Percentiles rank a stretch among this genome's conserved stretches.
Conservation (phyloP, 2,329 filamentous ascomycete species). For the Podosphaera fusca region DNA sequence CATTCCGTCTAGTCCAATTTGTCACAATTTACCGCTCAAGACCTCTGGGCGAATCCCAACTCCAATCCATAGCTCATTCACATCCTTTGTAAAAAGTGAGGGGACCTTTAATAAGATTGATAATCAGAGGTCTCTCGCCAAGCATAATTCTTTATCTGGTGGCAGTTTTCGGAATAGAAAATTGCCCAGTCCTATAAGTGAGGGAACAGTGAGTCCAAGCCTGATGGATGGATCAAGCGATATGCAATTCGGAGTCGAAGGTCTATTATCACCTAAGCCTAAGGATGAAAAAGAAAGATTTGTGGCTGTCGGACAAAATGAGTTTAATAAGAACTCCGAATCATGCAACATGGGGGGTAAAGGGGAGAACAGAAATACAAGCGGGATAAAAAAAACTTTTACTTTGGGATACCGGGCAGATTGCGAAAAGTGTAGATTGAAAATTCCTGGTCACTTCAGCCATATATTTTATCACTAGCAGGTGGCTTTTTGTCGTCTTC, state of each 20-base stretch:
- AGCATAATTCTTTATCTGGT: conserved; percentile 4
- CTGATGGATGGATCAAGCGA: conserved; percentile 12
- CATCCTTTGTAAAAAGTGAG: conserved; percentile 9
- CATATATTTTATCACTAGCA: conserved; percentile 33
- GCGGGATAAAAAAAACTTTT: conserved; percentile 43
- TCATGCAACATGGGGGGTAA: too few species aligned
- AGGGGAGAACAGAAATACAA: background rate
- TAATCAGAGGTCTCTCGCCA: background rate
- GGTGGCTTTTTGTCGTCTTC: too few species aligned
- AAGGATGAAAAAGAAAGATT: too few species aligned
- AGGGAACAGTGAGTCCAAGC: conserved; percentile 15
- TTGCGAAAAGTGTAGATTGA: conserved; percentile 54
- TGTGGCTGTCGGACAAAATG: too few species aligned
- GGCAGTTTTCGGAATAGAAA: conserved; percentile 11
- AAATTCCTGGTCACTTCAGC: conserved; percentile 59
- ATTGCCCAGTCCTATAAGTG: conserved; percentile 17
- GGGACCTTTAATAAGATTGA: conserved; percentile 6
- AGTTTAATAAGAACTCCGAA: too few species aligned
- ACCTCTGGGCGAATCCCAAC: conserved; percentile 15
- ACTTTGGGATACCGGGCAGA: conserved; percentile 59
- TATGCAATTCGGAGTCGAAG: conserved; percentile 16
- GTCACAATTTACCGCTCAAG: conserved; percentile 11
- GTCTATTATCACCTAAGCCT: background rate
- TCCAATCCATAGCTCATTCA: conserved; percentile 16
- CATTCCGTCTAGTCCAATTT: conserved; percentile 13